Evolutionary conservation across 257 asterid species (phyloP).

Genomic region (Cordia subcordata): DNA sequence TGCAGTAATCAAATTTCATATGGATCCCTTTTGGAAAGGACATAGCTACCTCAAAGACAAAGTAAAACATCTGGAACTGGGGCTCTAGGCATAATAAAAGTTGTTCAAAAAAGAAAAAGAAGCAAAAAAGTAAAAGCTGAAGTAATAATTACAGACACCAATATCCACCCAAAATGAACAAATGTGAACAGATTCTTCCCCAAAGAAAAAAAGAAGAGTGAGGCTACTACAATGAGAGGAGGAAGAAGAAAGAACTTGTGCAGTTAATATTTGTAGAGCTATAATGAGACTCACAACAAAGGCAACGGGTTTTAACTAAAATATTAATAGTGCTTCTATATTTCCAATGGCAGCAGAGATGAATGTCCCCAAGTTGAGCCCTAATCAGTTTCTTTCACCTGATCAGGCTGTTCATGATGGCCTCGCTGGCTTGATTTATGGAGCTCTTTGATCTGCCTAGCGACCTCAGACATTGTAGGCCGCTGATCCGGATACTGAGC

Average conservation of each 20-base stretch:
- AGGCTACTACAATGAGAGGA: conserved; percentile 16
- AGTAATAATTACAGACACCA: conserved; percentile 33
- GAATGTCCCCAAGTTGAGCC: neutral
- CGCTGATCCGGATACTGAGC: conserved; percentile 70
- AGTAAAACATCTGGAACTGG: neutral
- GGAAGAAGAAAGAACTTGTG: conserved; percentile 11
- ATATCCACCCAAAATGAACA: conserved; percentile 39
- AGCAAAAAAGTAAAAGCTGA: conserved; percentile 35
- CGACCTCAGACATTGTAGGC: conserved; percentile 57
- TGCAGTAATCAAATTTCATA: too few species aligned
- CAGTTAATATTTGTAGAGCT: conserved; percentile 31
- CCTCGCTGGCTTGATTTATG: conserved; percentile 26
- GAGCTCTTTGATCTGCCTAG: conserved; percentile 44
- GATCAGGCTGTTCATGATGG: conserved; percentile 34
- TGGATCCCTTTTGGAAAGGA: too few species aligned
- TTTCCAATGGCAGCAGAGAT: conserved; percentile 14
- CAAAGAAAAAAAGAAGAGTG: conserved; percentile 11
- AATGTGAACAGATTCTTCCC: conserved; percentile 33
- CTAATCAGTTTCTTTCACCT: conserved; percentile 44
- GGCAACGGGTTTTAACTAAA: conserved; percentile 11
- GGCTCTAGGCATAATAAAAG: conserved; percentile 17
- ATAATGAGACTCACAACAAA: conserved; percentile 28
- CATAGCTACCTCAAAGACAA: neutral
- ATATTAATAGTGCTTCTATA: conserved; percentile 11
- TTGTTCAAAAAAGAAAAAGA: conserved; percentile 17